Base-by-base conservation (phyloP, 495 filamentous ascomycete species). In the Daldinia vernicosa region DNA sequence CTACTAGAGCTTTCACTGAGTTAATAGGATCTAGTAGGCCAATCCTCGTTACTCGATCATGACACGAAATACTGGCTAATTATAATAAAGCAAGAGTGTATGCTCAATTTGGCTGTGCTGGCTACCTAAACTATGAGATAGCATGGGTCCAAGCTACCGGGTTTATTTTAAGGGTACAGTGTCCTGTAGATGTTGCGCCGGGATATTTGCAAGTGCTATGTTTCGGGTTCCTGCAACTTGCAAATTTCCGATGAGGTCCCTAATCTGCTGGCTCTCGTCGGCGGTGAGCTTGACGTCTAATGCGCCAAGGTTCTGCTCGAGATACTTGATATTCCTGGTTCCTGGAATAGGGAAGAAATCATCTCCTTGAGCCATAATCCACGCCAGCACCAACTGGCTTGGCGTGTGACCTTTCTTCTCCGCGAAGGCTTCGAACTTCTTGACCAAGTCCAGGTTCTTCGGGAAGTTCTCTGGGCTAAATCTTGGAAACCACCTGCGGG, bases 261-360 rank as follows among this genome's bases (percentile, higher is more conserved):
- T 63, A 11, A 71, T 55, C 47, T 71, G 63, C 30, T 45, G 28
- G 26, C 45, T 60, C 43, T 71, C 69, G 15, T 61, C 63, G 19
- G 59, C 43, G 17, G 75, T 82, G 27, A 90, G 58, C 1, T 57
- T 37, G 4, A 89, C 71, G 6, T 84, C 39, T 8, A 85, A 24
- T 4, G 86, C 82, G 3, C 69, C 84, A 7, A 82, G 52, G 71
- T 90, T 91, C 76, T 90, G 83, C 66, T 88, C 85, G n/a, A 90
- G 69, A 37, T 87, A 84, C 61, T 81, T 83, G 51, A 84, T 77
- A 64, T 78, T 84, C 76, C 82, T 89, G 5, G 88, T 90, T 4
- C 89, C 89, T 6, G 84, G 86, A 50, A 87, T 85, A 9, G 84
- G 80, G 55, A 87, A 76, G 69, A 89, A 80, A 54, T 88, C 84